Percentiles rank a stretch among this genome's conserved stretches.
Conservation (phyloP, 2,329 filamentous ascomycete species). For the Colletotrichum shisoi region DNA sequence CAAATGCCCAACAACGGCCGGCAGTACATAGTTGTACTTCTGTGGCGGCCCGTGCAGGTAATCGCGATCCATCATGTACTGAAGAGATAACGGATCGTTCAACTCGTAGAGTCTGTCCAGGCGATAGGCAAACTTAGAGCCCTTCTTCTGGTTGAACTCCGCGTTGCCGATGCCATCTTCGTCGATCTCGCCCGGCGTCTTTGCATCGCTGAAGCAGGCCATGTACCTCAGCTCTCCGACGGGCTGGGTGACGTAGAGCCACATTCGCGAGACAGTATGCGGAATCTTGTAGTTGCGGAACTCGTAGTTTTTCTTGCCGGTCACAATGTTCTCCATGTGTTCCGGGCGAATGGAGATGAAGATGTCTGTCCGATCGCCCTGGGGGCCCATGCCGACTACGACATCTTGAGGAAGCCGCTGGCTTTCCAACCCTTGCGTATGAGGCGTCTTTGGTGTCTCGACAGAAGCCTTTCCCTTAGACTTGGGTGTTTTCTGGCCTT, state of each 20-base stretch:
- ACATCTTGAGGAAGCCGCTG: constrained; percentile 62
- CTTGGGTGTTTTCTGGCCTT: constrained; percentile 22
- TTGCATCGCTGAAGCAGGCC: constrained; percentile 60
- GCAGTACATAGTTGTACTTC: constrained; percentile 63
- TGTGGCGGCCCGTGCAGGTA: constrained; percentile 62
- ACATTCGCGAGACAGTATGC: constrained; percentile 64
- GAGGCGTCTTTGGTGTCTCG: constrained; percentile 44
- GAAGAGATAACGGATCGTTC: constrained; percentile 64
- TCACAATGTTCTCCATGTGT: constrained; percentile 58
- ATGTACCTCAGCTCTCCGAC: constrained; percentile 64
- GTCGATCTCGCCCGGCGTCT: constrained; percentile 58
- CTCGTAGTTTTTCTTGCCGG: constrained; percentile 62
- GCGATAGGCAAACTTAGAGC: constrained; percentile 60
- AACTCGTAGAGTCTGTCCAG: constrained; percentile 67
- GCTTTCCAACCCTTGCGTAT: constrained; percentile 53
- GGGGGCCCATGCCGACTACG: constrained; percentile 58
- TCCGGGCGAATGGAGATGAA: constrained; percentile 60
- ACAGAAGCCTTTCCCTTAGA: background rate
- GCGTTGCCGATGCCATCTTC: constrained; percentile 58
- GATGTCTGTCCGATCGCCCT: constrained; percentile 61
- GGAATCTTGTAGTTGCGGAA: constrained; percentile 65
- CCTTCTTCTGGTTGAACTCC: constrained; percentile 57
- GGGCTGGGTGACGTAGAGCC: constrained; percentile 64
- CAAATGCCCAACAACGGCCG: constrained; percentile 64
- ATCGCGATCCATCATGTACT: constrained; percentile 62